Percentiles rank a stretch among this genome's conserved stretches.
phyloP scores from a whole-genome alignment of 2,329 filamentous ascomycete genomes.

The Neophaeococcomyces aloes region DNA sequence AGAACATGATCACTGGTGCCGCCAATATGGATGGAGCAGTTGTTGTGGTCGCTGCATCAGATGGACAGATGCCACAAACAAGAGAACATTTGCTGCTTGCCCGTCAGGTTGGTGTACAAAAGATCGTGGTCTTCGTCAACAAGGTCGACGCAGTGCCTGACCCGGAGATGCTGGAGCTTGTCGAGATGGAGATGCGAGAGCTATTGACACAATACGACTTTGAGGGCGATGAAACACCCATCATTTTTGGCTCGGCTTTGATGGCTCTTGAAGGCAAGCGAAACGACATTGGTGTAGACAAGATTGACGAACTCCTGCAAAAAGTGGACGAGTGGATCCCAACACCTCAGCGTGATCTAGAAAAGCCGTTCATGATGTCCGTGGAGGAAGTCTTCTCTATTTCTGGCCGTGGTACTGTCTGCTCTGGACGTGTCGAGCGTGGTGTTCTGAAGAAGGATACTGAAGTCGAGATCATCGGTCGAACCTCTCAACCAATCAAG shows the following conservation, averaged over 20 bases:
- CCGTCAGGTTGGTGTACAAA: conserved; percentile 95
- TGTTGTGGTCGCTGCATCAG: conserved; percentile 94
- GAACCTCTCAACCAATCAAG: conserved; percentile 72
- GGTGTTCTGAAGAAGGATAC: conserved; percentile 86
- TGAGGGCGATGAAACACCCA: conserved; percentile 94
- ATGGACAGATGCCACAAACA: conserved; percentile 99
- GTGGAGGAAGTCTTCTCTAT: conserved; percentile 90
- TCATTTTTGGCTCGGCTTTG: conserved; percentile 92
- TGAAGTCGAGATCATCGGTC: conserved; percentile 91
- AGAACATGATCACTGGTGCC: conserved; percentile 99
- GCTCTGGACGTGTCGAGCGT: conserved; percentile 93
- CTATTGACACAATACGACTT: conserved; percentile 87
- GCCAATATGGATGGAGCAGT: conserved; percentile 99
- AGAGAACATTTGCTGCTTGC: conserved; percentile 95
- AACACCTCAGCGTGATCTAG: conserved; percentile 81
- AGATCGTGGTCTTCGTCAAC: conserved; percentile 98
- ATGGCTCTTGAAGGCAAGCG: conserved; percentile 82
- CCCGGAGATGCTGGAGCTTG: conserved; percentile 98
- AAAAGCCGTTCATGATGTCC: conserved; percentile 99
- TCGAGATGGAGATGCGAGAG: conserved; percentile 99
- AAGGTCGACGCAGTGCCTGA: conserved; percentile 97
- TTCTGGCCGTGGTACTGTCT: conserved; percentile 88
- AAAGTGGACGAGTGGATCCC: conserved; percentile 95
- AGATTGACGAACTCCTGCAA: conserved; percentile 83
- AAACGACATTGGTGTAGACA: conserved; percentile 73